Evolutionary conservation across 1,139 yeast genomes (phyloP), one percentile per base, ranked within the genome.

Genomic region (Debaryomyces subglobosus): DNA sequence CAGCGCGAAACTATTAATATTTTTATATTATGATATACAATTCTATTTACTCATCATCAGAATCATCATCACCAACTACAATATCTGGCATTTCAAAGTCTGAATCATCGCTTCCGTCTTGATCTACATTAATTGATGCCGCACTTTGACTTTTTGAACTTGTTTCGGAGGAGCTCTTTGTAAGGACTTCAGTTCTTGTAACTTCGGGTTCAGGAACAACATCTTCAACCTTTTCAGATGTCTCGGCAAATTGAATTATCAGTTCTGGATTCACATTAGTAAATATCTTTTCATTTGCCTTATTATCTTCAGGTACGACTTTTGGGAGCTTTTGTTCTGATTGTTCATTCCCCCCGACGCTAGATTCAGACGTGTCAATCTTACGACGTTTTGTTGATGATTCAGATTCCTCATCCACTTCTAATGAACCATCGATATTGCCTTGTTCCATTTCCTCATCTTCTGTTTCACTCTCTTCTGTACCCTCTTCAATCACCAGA

Each of bases 51-150:
- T 60, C 63, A 21, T 58, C 61, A 45, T 69, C 74, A 12, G 65
- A 61, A 40, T 65, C 70, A 36, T 54, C 71, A 13, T 54, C 71
- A 13, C 57, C 81, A 38, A 81, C 56, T 32, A 77, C 81, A 49
- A 83, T 77, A 16, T 70, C 75, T 2, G 89, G 88, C 52, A 84
- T 79, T 54, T 81, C 87, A 49, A 83, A 78, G 50, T 83, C 86
- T 10, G 81, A 76, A 34, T 68, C 78, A 23, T 63, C 68, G 7
- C 35, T 32, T 12, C 21, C 45, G 10, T 12, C 25, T 7, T 25
- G 29, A 16, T 40, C 33, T 20, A n/a, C 36, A 18, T 29, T 9
- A 12, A 27, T 20, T 39, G 35, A 12, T n/a, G 24, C n/a, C 12
- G 43, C n/a, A 4, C 3, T 7, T 39, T 33, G 6, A 23, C 9